Percentiles rank a stretch among this genome's conserved stretches.
phyloP scores from a whole-genome alignment of 208 protist genomes.

The Balamuthia mandrillaris region DNA sequence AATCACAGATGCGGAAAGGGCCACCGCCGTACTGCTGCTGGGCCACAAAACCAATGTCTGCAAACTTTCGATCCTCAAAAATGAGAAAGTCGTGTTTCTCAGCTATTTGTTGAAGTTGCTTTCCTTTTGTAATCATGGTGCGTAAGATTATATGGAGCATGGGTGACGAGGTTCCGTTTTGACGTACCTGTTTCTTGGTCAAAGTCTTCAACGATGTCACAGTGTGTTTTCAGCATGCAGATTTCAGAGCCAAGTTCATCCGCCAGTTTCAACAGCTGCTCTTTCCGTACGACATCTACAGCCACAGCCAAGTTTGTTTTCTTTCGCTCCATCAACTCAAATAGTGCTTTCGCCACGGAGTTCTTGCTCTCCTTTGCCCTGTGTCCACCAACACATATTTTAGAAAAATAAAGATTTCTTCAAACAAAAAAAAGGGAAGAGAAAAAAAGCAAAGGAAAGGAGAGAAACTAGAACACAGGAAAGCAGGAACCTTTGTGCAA shows the following conservation, averaged over 20 bases:
- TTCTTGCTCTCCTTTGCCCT: background rate
- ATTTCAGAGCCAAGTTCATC: slow-evolving; percentile 69
- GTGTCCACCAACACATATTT: too few relatives aligned
- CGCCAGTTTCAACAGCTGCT: slow-evolving; percentile 63
- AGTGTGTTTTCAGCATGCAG: slow-evolving; percentile 78
- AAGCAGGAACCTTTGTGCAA: background rate
- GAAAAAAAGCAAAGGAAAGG: background rate
- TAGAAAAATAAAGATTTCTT: too few relatives aligned
- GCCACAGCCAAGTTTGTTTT: slow-evolving; percentile 74
- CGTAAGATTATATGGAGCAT: background rate
- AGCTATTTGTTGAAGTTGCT: too few relatives aligned
- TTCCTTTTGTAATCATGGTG: too few relatives aligned
- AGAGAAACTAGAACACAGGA: background rate
- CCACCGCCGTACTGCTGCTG: slow-evolving; percentile 73
- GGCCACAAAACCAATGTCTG: slow-evolving; percentile 76
- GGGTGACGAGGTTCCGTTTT: background rate
- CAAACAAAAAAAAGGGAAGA: too few relatives aligned
- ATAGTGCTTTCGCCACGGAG: slow-evolving; percentile 51
- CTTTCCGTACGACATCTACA: slow-evolving; percentile 63
- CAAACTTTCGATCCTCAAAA: slow-evolving; percentile 87
- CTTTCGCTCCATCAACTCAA: slow-evolving; percentile 70
- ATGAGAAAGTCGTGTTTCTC: slow-evolving; percentile 80
- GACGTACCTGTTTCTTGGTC: slow-evolving; percentile 42
- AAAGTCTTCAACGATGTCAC: slow-evolving; percentile 73
- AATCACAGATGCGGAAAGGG: slow-evolving; percentile 73